Percentiles rank a stretch among this genome's conserved stretches.
These are phyloP conservation scores for Sphaerobolus stellatus DNA, from an alignment of 1,284 basidiomycete species.

Conservation along the genomic window DNA sequence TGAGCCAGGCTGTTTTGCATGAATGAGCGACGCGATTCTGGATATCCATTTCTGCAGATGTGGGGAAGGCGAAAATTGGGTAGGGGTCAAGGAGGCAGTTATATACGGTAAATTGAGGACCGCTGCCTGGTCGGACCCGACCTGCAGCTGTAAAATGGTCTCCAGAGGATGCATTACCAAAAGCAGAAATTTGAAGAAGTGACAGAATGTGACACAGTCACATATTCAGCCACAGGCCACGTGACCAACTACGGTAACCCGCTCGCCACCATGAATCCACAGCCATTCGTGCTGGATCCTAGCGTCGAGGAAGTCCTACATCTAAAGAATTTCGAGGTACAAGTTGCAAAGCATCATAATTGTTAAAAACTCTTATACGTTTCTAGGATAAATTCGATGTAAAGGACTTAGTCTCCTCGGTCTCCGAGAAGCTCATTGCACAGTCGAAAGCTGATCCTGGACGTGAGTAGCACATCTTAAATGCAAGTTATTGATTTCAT, in stretches of 20 bases:
- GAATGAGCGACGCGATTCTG: slow-evolving; percentile 67
- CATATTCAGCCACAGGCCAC: no score
- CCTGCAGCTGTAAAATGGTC: slow-evolving; percentile 63
- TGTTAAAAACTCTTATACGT: slow-evolving; percentile 7
- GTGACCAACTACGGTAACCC: no score
- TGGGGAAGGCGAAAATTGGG: slow-evolving; percentile 55
- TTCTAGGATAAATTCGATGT: slow-evolving; percentile 85
- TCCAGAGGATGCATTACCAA: slow-evolving; percentile 51
- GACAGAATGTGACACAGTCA: no score
- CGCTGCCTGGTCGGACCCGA: slow-evolving; percentile 64
- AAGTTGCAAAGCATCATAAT: slow-evolving; percentile 7
- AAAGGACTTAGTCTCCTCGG: slow-evolving; percentile 82
- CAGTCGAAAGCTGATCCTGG: slow-evolving; percentile 81
- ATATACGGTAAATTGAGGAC: slow-evolving; percentile 58
- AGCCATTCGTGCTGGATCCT: slow-evolving; percentile 43
- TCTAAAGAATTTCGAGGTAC: slow-evolving; percentile 67
- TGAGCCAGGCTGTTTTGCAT: slow-evolving; percentile 67
- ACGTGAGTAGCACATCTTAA: slow-evolving; percentile 53
- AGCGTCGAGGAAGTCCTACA: slow-evolving; percentile 62
- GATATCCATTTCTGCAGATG: slow-evolving; percentile 71
- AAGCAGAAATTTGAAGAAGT: no score
- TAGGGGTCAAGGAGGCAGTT: slow-evolving; percentile 48
- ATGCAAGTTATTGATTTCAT: not conserved
- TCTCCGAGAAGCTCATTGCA: slow-evolving; percentile 84
- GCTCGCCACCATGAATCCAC: slow-evolving; percentile 1